Evolutionary conservation across 169 alveolate genomes (phyloP).

Genomic region (Eimeria necatrix): DNA sequence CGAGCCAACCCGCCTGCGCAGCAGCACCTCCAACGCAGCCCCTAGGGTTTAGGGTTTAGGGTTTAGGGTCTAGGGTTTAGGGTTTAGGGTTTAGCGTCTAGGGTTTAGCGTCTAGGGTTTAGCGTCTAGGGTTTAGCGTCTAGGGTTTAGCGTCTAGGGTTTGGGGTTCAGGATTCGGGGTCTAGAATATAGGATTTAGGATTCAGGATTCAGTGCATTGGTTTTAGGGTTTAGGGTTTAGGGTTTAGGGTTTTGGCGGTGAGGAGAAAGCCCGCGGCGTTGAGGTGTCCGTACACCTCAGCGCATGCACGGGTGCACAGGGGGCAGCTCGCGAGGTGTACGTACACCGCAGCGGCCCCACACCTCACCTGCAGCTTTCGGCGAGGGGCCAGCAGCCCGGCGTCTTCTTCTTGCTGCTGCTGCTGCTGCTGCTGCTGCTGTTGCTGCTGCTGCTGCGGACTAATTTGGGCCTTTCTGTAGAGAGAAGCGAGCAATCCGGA

Average conservation of each 20-base stretch:
- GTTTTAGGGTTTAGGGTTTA: too few relatives aligned
- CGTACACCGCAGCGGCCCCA: neutral
- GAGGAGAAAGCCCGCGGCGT: too few relatives aligned
- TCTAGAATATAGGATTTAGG: too few relatives aligned
- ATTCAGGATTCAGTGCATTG: too few relatives aligned
- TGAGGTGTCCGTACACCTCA: neutral
- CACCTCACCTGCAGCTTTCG: constrained; percentile 19
- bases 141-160: too few relatives aligned
- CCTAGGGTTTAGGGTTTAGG: constrained; percentile 26
- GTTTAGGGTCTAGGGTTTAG: neutral
- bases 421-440: too few relatives aligned
- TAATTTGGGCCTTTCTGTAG: neutral
- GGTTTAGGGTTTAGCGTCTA: neutral
- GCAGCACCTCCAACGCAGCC: neutral
- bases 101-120: neutral
- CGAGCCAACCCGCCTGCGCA: neutral
- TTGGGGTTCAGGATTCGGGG: too few relatives aligned
- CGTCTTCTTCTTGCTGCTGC: neutral
- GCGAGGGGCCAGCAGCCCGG: neutral
- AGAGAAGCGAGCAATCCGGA: neutral
- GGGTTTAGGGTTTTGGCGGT: too few relatives aligned
- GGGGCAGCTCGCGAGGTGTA: too few relatives aligned
- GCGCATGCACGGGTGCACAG: too few relatives aligned
- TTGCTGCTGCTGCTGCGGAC: too few relatives aligned
- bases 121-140: too few relatives aligned